Evolutionary conservation across 495 filamentous ascomycete genomes (phyloP).

Genomic region (Podospora didyma): DNA sequence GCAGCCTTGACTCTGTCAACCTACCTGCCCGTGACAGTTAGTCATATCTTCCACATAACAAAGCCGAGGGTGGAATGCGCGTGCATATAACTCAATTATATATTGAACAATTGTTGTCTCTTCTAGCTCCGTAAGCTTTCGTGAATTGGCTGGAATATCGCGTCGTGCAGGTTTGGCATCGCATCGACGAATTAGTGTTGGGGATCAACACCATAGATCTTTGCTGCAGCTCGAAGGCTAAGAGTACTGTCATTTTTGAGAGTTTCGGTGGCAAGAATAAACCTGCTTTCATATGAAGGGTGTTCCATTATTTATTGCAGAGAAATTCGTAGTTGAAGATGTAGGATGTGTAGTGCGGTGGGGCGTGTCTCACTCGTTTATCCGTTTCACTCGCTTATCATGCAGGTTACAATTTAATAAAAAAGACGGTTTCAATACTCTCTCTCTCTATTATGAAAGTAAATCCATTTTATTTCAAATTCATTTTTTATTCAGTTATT

Average conservation of each 20-base stretch:
- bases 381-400: no score
- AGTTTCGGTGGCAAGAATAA: background rate
- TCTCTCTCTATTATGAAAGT: no score
- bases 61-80: no score
- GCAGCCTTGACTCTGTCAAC: no score
- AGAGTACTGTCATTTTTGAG: background rate
- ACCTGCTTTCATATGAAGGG: background rate
- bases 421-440: no score
- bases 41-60: no score
- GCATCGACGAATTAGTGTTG: background rate
- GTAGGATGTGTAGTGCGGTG: background rate
- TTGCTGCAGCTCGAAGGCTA: background rate
- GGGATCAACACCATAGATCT: background rate
- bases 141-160: conserved; percentile 1
- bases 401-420: no score
- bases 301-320: background rate
- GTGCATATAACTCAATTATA: no score
- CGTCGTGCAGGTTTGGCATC: background rate
- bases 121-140: background rate
- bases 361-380: background rate
- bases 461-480: no score
- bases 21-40: no score
- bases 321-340: background rate
- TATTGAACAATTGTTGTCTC: no score
- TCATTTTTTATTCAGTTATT: no score